Evolutionary conservation across 495 filamentous ascomycete genomes (phyloP).

Genomic region (Aspergillus hancockii): DNA sequence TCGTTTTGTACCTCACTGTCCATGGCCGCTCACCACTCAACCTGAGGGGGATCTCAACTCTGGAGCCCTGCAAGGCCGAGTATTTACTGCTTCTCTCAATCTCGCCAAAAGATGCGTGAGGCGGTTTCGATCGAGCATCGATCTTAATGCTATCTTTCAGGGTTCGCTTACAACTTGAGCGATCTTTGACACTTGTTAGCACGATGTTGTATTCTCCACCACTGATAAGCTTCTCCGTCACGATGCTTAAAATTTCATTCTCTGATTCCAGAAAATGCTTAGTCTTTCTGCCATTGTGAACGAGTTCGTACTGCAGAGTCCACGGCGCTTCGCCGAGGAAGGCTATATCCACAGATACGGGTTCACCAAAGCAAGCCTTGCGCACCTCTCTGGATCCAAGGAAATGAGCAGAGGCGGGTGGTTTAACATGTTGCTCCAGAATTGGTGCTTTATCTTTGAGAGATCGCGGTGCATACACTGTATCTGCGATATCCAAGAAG

Average conservation of each 20-base stretch:
- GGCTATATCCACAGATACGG: conserved; percentile 67
- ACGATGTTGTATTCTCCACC: conserved; percentile 89
- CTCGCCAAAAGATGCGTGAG: conserved; percentile 77
- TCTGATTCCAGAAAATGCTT: conserved; percentile 66
- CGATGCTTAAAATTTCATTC: conserved; percentile 61
- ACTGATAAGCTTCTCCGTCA: conserved; percentile 66
- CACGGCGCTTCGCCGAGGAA: conserved; percentile 83
- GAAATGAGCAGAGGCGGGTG: conserved; percentile 79
- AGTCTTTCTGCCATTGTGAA: conserved; percentile 83
- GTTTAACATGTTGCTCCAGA: conserved; percentile 88
- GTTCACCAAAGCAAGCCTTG: conserved; percentile 79
- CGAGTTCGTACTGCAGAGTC: conserved; percentile 87
- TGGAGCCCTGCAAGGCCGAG: conserved; percentile 72
- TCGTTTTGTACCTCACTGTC: conserved; percentile 71
- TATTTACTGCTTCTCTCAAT: conserved; percentile 74
- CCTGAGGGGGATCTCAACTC: conserved; percentile 74
- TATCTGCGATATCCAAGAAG: conserved; percentile 77
- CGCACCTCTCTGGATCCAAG: conserved; percentile 50
- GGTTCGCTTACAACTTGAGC: conserved; percentile 78
- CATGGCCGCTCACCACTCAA: conserved; percentile 82
- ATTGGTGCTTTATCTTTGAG: conserved; percentile 55
- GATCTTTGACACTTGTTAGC: conserved; percentile 81
- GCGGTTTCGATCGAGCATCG: conserved; percentile 80
- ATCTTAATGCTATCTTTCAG: conserved; percentile 81
- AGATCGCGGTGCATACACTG: conserved; percentile 62